Percentiles rank a stretch among this genome's conserved stretches.
phyloP scores from a whole-genome alignment of 148 eudicot genomes.

The Rhododendron ferrugineum region DNA sequence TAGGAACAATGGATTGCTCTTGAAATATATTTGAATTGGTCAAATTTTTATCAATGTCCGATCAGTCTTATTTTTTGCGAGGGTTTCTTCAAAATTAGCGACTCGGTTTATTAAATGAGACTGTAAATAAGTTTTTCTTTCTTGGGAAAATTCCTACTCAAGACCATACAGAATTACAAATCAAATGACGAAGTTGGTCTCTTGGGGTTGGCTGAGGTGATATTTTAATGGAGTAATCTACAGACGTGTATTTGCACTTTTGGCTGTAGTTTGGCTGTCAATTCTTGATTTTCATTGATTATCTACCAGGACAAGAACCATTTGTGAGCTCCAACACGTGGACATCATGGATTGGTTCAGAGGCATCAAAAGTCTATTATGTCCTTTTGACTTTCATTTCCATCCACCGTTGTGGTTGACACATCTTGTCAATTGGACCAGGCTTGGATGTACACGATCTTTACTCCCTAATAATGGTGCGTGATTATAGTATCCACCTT shows the following conservation, averaged over 20 bases:
- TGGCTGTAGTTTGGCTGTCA: conserved; percentile 26
- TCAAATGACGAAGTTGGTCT: background rate
- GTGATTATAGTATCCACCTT: background rate
- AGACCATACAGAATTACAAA: background rate
- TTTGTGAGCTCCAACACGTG: conserved; percentile 10
- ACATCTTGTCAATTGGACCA: background rate
- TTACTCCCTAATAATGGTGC: background rate
- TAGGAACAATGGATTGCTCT: background rate
- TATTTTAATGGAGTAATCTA: background rate
- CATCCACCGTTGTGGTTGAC: background rate
- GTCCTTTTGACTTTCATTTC: background rate
- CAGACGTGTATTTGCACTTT: background rate
- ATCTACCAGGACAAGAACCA: conserved; percentile 9
- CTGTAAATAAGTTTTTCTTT: background rate
- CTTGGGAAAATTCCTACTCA: background rate
- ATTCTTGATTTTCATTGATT: background rate
- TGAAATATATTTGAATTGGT: background rate
- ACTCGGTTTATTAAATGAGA: background rate
- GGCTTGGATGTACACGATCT: background rate
- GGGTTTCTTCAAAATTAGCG: background rate
- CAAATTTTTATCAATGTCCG: background rate
- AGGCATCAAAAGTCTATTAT: background rate
- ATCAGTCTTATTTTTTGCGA: background rate
- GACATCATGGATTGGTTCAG: background rate
- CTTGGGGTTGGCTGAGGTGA: background rate